Percentiles rank a stretch among this genome's conserved stretches.
Conservation (phyloP, 305 asterid genomes). For the Solanum hybrid region DNA sequence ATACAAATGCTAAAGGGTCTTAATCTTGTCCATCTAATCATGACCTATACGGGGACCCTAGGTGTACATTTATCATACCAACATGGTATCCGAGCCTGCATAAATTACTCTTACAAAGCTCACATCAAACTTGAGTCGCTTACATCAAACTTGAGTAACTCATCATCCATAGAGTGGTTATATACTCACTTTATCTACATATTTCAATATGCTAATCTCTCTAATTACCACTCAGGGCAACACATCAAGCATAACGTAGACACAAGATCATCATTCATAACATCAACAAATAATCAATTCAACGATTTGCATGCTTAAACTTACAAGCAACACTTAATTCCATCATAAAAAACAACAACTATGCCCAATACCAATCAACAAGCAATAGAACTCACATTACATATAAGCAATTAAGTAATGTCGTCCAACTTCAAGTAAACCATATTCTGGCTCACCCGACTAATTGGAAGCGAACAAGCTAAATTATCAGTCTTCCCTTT, state of each 20-base stretch:
- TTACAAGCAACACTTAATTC: background rate
- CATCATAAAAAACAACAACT: background rate
- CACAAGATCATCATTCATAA: background rate
- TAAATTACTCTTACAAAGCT: background rate
- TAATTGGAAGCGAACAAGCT: background rate
- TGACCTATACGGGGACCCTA: background rate
- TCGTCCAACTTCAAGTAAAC: background rate
- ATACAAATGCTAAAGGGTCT: background rate
- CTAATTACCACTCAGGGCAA: background rate
- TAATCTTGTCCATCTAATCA: background rate
- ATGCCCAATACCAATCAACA: background rate
- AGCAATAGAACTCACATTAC: background rate
- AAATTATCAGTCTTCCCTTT: background rate
- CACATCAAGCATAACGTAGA: background rate
- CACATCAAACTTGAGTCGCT: background rate
- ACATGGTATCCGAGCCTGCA: background rate
- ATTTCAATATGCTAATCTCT: background rate
- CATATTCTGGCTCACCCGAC: background rate
- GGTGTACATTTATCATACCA: background rate
- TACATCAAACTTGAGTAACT: background rate
- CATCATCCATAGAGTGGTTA: background rate
- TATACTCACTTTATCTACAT: background rate
- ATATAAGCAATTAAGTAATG: background rate
- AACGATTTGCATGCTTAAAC: background rate
- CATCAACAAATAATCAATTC: background rate